phyloP scores from a whole-genome alignment of 805 yeast genomes.

The Starmerella khaoyaiensis region DNA sequence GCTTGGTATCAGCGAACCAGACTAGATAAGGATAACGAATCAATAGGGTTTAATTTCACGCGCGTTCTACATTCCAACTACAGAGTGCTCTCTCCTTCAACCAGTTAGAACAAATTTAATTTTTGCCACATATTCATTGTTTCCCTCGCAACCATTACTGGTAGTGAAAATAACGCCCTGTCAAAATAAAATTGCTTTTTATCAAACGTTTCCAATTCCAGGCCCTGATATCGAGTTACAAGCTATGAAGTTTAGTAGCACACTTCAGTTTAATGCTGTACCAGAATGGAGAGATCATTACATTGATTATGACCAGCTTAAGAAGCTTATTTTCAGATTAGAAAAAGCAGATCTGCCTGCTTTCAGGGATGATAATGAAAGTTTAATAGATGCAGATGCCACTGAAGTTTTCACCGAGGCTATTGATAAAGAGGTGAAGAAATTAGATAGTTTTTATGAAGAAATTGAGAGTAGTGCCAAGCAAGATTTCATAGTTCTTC shows the following conservation, averaged over 20 bases:
- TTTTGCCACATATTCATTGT: too few relatives aligned
- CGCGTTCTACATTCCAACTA: too few relatives aligned
- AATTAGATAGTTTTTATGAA: conserved; percentile 63
- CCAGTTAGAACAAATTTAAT: too few relatives aligned
- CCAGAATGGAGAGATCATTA: conserved; percentile 96
- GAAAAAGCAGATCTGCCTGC: conserved; percentile 46
- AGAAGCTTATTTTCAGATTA: conserved; percentile 67
- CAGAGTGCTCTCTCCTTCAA: too few relatives aligned
- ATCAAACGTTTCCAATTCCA: background rate
- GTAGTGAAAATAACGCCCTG: too few relatives aligned
- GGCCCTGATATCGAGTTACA: conserved; percentile 12
- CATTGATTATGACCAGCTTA: conserved; percentile 76
- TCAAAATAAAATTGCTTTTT: too few relatives aligned
- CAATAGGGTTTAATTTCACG: too few relatives aligned
- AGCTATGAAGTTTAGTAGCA: conserved; percentile 84
- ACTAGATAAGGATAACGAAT: too few relatives aligned
- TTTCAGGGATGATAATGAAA: conserved; percentile 22
- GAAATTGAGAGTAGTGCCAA: conserved; percentile 50
- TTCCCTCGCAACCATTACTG: too few relatives aligned
- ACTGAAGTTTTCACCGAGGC: conserved; percentile 52
- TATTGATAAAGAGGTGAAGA: conserved; percentile 60
- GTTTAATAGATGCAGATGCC: conserved; percentile 36
- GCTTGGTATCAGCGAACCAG: too few relatives aligned
- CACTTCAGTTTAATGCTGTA: conserved; percentile 91
- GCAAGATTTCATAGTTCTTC: conserved; percentile 32